These are phyloP conservation scores for Pyrenophora tritici-repentis DNA, from an alignment of 2,329 filamentous ascomycete species.

Conservation along the genomic window DNA sequence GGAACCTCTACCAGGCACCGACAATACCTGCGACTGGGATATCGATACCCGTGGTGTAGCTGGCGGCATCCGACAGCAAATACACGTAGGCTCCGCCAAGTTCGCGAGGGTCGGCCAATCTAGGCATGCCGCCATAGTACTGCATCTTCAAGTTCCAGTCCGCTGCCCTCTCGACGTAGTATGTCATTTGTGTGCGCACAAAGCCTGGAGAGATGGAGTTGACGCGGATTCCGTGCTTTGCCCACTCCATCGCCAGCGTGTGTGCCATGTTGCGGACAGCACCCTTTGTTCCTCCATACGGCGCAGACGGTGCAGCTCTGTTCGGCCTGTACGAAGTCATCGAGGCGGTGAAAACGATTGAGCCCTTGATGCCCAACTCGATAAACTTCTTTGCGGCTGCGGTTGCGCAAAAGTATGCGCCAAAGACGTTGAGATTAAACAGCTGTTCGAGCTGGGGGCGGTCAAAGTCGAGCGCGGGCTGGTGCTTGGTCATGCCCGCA, in stretches of 20 bases:
- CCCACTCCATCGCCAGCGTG: constrained; percentile 80
- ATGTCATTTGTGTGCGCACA: constrained; percentile 73
- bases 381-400: constrained; percentile 55
- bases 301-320: constrained; percentile 57
- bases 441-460: constrained; percentile 55
- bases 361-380: constrained; percentile 53
- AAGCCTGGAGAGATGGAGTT: constrained; percentile 86
- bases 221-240: constrained; percentile 77
- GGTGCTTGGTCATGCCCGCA: constrained; percentile 58
- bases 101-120: constrained; percentile 58
- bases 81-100: constrained; percentile 58
- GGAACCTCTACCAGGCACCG: constrained; percentile 46
- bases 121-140: constrained; percentile 60
- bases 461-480: constrained; percentile 58
- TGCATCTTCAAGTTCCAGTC: constrained; percentile 60
- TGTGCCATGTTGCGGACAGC: constrained; percentile 52
- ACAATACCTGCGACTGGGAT: constrained; percentile 57
- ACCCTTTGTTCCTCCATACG: constrained; percentile 52
- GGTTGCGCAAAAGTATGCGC: constrained; percentile 54
- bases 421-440: constrained; percentile 57
- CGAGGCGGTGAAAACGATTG: constrained; percentile 55
- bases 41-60: constrained; percentile 57
- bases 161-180: constrained; percentile 55
- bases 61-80: constrained; percentile 53
- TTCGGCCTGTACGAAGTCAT: constrained; percentile 59